Conservation (phyloP, 2,329 filamentous ascomycete genomes). For the Aspergillus sp. region DNA sequence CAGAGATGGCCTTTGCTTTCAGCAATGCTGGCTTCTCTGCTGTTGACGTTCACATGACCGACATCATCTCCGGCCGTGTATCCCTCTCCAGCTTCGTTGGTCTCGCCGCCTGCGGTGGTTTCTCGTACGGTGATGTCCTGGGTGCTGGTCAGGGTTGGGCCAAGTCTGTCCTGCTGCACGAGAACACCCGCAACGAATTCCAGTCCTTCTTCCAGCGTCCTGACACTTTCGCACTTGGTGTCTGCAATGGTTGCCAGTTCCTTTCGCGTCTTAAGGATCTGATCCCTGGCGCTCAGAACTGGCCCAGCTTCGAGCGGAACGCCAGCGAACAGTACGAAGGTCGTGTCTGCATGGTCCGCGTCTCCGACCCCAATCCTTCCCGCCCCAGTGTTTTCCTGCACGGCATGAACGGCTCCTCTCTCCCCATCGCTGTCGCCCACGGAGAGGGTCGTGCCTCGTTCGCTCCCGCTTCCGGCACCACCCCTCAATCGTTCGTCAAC, state of each 20-base stretch:
- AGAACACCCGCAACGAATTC: conserved; percentile 74
- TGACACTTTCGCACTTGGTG: conserved; percentile 89
- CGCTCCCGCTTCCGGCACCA: conserved; percentile 50
- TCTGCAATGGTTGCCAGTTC: conserved; percentile 98
- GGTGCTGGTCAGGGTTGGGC: conserved; percentile 98
- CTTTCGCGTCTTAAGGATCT: conserved; percentile 77
- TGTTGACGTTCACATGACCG: conserved; percentile 95
- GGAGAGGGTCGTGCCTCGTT: conserved; percentile 85
- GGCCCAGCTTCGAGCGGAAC: conserved; percentile 88
- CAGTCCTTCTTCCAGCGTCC: conserved; percentile 79
- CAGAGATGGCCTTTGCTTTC: conserved; percentile 99
- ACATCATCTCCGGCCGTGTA: conserved; percentile 75
- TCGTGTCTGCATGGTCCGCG: conserved; percentile 80
- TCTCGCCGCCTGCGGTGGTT: conserved; percentile 92
- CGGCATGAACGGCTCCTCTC: conserved; percentile 77
- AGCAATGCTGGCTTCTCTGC: conserved; percentile 85
- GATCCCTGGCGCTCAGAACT: conserved; percentile 78
- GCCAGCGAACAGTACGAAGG: conserved; percentile 86
- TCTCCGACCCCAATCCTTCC: conserved; percentile 62
- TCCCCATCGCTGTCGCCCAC: conserved; percentile 88
- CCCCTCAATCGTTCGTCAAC: conserved; percentile 56
- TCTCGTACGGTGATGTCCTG: conserved; percentile 90
- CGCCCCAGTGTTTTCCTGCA: conserved; percentile 79
- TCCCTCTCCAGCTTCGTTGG: conserved; percentile 82
- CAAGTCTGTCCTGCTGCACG: conserved; percentile 85